A percentile compares a stretch with the other conserved stretches of the same genome.
These are phyloP conservation scores for Filobasidium wieringae DNA, from an alignment of 768 basidiomycete genomes.

Conservation along the genomic window DNA sequence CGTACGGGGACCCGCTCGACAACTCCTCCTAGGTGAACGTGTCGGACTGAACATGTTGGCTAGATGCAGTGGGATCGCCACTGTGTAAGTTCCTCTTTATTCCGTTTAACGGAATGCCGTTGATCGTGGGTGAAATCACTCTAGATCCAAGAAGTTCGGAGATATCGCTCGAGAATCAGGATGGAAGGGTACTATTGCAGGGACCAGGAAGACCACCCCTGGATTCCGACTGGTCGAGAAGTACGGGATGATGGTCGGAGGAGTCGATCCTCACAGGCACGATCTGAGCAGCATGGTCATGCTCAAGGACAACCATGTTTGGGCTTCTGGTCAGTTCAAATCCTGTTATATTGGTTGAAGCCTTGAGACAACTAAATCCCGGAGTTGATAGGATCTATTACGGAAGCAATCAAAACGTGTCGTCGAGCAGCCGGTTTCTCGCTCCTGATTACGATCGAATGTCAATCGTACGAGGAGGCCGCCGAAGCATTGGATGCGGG, in stretches of 20 bases:
- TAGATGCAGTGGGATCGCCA: constrained; percentile 91
- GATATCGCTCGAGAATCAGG: constrained; percentile 66
- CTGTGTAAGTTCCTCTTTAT: constrained; percentile 54
- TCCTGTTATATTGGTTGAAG: no score
- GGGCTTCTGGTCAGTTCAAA: constrained; percentile 96
- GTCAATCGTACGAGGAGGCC: constrained; percentile 73
- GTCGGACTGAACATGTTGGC: constrained; percentile 87
- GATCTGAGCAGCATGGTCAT: constrained; percentile 99
- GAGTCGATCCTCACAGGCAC: constrained; percentile 87
- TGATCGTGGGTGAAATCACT: no score
- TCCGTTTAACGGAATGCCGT: no score
- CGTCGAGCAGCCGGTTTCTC: constrained; percentile 83
- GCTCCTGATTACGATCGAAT: constrained; percentile 85
- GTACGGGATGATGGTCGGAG: constrained; percentile 95
- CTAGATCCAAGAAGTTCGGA: constrained; percentile 68
- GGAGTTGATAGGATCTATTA: no score
- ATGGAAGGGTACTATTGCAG: constrained; percentile 78
- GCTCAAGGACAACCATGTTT: constrained; percentile 99
- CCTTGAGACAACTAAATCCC: constrained; percentile 39
- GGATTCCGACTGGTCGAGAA: constrained; percentile 96
- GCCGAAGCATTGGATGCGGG: constrained; percentile 96
- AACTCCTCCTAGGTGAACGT: constrained; percentile 80
- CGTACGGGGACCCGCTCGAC: constrained; percentile 75
- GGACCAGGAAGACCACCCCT: constrained; percentile 94
- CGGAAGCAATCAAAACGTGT: constrained; percentile 71